phyloP scores from a whole-genome alignment of 2,329 filamentous ascomycete species.

The Grosmannia huntii region DNA sequence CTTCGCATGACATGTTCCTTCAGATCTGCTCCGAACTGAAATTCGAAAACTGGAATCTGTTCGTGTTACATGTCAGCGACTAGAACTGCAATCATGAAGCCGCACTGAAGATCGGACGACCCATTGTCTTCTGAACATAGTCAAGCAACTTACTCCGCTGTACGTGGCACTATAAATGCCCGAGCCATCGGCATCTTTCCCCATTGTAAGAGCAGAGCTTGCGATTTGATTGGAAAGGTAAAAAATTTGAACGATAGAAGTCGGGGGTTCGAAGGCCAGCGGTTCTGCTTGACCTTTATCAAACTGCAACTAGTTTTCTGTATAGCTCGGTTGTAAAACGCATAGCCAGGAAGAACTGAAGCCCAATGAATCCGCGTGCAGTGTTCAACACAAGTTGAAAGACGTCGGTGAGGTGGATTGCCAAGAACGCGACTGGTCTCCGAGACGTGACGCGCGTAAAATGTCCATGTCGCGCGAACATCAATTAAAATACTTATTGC shows the following conservation, averaged over 20 bases:
- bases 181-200: constrained; percentile 26
- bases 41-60: constrained; percentile 91
- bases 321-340: not conserved
- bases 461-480: not conserved
- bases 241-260: not conserved
- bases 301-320: not conserved
- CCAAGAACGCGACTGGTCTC: not conserved
- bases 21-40: constrained; percentile 65
- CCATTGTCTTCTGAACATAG: not conserved
- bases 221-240: not conserved
- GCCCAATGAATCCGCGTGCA: not conserved
- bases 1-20: constrained; percentile 92
- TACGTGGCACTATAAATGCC: constrained; percentile 58
- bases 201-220: constrained; percentile 26
- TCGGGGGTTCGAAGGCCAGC: no score
- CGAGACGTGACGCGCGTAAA: not conserved
- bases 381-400: not conserved
- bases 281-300: not conserved
- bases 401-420: not conserved
- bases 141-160: constrained; percentile 43
- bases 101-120: not conserved
- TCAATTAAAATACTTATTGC: constrained; percentile 1
- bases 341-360: not conserved
- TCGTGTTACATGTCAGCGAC: constrained; percentile 6
- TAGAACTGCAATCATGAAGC: not conserved